A percentile compares a stretch with the other conserved stretches of the same genome.
These are phyloP conservation scores for Ramalina peruviana DNA, from an alignment of 495 filamentous ascomycete genomes.

Conservation along the genomic window DNA sequence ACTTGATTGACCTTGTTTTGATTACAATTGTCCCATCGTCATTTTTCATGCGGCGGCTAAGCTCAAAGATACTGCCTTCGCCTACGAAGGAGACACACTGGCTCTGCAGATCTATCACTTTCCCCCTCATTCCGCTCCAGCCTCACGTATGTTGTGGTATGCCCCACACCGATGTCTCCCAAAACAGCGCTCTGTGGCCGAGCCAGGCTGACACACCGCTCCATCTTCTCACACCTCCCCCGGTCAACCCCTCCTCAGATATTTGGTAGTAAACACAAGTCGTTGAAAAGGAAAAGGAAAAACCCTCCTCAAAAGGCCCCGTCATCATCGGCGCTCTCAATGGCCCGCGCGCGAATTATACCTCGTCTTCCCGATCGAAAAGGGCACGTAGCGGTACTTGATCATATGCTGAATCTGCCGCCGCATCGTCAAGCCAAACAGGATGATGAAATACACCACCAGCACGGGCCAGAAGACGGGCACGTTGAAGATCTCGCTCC, in stretches of 20 bases:
- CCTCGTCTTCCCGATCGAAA: constrained; percentile 79
- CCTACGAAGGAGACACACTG: no score
- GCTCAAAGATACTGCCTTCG: no score
- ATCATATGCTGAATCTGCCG: constrained; percentile 99
- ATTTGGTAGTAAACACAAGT: not conserved
- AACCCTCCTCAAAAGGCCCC: not conserved
- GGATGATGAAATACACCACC: constrained; percentile 95
- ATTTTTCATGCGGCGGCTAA: no score
- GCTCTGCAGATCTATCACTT: no score
- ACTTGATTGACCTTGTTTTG: no score
- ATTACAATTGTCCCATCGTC: no score
- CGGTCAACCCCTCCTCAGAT: not conserved
- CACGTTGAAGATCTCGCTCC: constrained; percentile 88
- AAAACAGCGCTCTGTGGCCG: no score
- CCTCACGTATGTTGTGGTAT: no score
- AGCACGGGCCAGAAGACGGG: constrained; percentile 98
- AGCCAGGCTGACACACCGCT: no score
- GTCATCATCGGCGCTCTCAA: not conserved
- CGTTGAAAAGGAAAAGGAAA: not conserved
- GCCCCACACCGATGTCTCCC: no score
- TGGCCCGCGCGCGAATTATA: constrained; percentile 38
- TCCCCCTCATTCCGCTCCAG: no score
- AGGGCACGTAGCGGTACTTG: constrained; percentile 98
- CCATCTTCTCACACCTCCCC: not conserved
- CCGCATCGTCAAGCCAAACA: constrained; percentile 92